Conservation (phyloP, 2,329 filamentous ascomycete genomes). For the Penicillium sp. region DNA sequence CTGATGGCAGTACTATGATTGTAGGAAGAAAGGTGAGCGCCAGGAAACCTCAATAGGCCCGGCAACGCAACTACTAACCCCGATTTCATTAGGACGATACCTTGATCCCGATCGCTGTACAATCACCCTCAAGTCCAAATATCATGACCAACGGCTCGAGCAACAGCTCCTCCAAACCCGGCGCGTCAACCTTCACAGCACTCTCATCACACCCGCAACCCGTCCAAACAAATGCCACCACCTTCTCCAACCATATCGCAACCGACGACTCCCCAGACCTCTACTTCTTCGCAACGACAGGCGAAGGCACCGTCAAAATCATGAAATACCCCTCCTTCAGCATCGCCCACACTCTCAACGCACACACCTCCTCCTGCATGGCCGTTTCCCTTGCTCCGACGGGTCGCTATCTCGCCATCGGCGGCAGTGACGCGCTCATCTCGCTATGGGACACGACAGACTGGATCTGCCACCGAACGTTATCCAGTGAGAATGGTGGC, state of each 20-base stretch:
- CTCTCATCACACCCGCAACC: constrained; percentile 45
- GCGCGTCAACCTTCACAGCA: constrained; percentile 35
- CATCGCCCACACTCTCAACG: constrained; percentile 46
- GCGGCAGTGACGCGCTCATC: constrained; percentile 50
- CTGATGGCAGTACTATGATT: constrained; percentile 47
- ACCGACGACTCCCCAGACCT: constrained; percentile 36
- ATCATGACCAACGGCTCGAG: constrained; percentile 22
- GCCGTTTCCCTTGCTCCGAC: constrained; percentile 47
- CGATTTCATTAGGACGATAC: constrained; percentile 43
- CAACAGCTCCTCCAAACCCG: constrained; percentile 14
- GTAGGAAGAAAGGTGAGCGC: constrained; percentile 47
- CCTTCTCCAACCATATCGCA: constrained; percentile 46
- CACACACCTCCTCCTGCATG: constrained; percentile 50
- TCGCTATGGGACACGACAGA: constrained; percentile 53
- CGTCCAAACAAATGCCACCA: constrained; percentile 49
- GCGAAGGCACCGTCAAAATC: constrained; percentile 50
- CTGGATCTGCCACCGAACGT: constrained; percentile 50
- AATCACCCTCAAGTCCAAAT: constrained; percentile 39
- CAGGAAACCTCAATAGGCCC: background rate
- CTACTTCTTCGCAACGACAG: constrained; percentile 49
- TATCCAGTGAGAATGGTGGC: constrained; percentile 46
- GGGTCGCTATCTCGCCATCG: constrained; percentile 49
- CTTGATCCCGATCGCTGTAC: constrained; percentile 46
- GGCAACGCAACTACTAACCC: background rate
- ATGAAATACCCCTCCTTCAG: constrained; percentile 48